Conservation (phyloP, 2,329 filamentous ascomycete genomes). For the Pseudogymnoascus sp. region DNA sequence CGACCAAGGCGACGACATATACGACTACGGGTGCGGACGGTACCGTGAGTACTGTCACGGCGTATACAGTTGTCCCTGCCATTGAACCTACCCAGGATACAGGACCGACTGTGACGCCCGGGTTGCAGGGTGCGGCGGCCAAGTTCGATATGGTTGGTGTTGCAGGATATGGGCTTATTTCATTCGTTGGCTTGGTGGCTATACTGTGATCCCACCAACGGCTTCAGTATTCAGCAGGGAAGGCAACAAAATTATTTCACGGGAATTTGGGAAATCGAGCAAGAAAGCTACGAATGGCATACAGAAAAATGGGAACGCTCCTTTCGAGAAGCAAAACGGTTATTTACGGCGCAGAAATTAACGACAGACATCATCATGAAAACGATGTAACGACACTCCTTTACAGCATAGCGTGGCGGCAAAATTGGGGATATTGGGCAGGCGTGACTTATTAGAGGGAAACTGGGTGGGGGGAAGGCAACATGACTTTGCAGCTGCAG, state of each 20-base stretch:
- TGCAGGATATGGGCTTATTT: background rate
- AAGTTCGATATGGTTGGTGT: background rate
- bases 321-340: background rate
- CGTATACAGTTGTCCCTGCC: background rate
- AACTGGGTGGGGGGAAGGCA: background rate
- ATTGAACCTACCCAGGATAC: background rate
- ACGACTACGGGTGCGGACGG: background rate
- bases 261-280: background rate
- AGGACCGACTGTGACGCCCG: background rate
- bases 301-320: background rate
- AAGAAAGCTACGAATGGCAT: background rate
- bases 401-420: background rate
- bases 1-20: background rate
- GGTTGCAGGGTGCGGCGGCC: background rate
- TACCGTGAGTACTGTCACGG: background rate
- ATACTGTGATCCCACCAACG: background rate
- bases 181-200: background rate
- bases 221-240: background rate
- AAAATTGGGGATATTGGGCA: background rate
- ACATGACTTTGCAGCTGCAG: background rate
- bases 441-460: background rate
- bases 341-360: background rate
- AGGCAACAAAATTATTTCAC: background rate
- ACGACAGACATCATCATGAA: background rate
- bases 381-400: slow-evolving; percentile 3